Percentiles rank a stretch among this genome's conserved stretches.
Evolutionary conservation across 2,329 filamentous ascomycete species (phyloP).

Genomic region (Penicillium sp.): DNA sequence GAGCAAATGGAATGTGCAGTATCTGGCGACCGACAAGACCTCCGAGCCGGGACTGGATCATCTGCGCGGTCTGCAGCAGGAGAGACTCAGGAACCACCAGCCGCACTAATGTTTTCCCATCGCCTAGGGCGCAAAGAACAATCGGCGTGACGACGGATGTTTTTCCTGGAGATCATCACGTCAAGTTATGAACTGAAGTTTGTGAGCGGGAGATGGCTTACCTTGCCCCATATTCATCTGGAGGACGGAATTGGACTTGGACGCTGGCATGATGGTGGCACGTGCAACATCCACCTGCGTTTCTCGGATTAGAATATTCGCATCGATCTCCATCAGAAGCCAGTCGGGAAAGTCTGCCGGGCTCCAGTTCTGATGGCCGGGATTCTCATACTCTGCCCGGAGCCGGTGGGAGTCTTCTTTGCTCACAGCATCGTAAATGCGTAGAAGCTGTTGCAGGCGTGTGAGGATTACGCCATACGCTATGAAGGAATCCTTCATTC

Average conservation of each 20-base stretch:
- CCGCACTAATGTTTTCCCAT: neutral
- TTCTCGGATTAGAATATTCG: conserved; percentile 9
- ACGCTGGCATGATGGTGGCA: neutral
- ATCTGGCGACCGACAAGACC: conserved; percentile 1
- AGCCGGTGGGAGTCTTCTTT: too few species aligned
- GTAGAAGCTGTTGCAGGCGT: too few species aligned
- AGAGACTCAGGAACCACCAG: conserved; percentile 13
- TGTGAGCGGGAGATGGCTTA: too few species aligned
- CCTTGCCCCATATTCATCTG: conserved; percentile 17
- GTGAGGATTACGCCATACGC: too few species aligned
- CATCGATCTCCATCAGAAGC: conserved; percentile 16
- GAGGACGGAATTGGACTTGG: conserved; percentile 4
- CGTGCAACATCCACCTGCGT: neutral
- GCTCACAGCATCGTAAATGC: too few species aligned
- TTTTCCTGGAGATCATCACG: neutral
- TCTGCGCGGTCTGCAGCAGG: conserved; percentile 6
- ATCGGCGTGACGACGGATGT: conserved; percentile 12
- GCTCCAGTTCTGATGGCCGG: neutral
- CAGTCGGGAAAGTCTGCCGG: neutral
- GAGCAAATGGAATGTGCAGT: conserved; percentile 12
- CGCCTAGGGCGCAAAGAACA: neutral
- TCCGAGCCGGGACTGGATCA: conserved; percentile 1
- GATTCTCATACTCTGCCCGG: too few species aligned
- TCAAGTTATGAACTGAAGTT: too few species aligned
- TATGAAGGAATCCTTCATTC: too few species aligned